Conservation (phyloP, 1,284 basidiomycete species). For the Apiotrichum domesticum region DNA sequence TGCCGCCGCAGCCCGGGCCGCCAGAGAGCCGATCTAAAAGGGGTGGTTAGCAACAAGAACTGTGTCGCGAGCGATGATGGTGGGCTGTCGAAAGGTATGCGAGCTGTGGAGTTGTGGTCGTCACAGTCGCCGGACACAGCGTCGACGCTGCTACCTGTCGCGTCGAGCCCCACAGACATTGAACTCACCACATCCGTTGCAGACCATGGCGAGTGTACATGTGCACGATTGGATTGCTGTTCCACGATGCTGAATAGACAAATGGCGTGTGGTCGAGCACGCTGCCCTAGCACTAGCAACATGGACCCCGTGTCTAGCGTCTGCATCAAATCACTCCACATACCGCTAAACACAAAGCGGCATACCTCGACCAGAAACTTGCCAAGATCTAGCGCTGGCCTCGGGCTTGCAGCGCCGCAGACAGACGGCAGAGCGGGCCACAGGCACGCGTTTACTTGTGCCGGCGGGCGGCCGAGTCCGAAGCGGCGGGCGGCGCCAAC, state of each 20-base stretch:
- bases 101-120: background rate
- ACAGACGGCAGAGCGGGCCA: too few species aligned
- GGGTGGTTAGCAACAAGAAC: background rate
- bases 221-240: background rate
- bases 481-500: too few species aligned
- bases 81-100: background rate
- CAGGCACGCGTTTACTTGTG: too few species aligned
- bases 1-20: background rate
- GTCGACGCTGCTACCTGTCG: background rate
- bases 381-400: too few species aligned
- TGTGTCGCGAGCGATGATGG: background rate
- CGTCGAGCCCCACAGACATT: background rate
- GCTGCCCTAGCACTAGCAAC: too few species aligned
- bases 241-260: background rate
- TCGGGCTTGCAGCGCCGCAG: too few species aligned
- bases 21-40: background rate
- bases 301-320: too few species aligned
- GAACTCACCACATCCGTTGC: constrained; percentile 2
- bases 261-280: too few species aligned
- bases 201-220: background rate
- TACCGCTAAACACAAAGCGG: too few species aligned
- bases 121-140: background rate
- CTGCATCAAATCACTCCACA: too few species aligned
- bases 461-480: too few species aligned
- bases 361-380: too few species aligned